These are phyloP conservation scores for Collybia sordida DNA, from an alignment of 768 basidiomycete genomes.

Conservation along the genomic window DNA sequence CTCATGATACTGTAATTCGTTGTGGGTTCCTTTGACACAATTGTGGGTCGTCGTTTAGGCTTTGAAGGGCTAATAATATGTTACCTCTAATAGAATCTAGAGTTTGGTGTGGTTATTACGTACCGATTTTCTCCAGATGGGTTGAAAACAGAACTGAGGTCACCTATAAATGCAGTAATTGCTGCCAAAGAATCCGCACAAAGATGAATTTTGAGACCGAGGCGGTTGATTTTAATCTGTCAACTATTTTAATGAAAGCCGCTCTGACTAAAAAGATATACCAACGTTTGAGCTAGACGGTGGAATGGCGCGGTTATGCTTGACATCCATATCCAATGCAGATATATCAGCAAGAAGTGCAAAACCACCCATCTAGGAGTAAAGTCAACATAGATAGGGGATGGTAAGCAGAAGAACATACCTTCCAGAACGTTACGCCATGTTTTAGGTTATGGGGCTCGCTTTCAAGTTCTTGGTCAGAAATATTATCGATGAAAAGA, in stretches of 20 bases:
- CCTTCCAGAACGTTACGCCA: slow-evolving; percentile 68
- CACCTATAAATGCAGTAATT: slow-evolving; percentile 53
- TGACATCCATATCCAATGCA: slow-evolving; percentile 46
- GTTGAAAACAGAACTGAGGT: slow-evolving; percentile 46
- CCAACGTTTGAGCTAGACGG: slow-evolving; percentile 40
- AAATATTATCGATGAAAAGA: slow-evolving; percentile 37
- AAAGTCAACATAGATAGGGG: slow-evolving; percentile 1
- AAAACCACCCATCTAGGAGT: slow-evolving; percentile 59
- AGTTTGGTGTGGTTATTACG: slow-evolving; percentile 15
- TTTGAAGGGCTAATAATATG: slow-evolving; percentile 21
- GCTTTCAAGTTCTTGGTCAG: slow-evolving; percentile 21
- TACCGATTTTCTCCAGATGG: slow-evolving; percentile 26
- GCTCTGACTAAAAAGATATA: not conserved
- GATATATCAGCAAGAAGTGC: slow-evolving; percentile 63
- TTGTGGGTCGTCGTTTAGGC: slow-evolving; percentile 26
- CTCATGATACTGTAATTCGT: slow-evolving; percentile 32
- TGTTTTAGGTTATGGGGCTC: slow-evolving; percentile 16
- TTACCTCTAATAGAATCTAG: not conserved
- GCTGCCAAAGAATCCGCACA: slow-evolving; percentile 77
- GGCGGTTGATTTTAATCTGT: slow-evolving; percentile 57
- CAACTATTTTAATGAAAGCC: not conserved
- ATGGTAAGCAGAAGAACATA: slow-evolving; percentile 25
- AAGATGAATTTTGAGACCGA: slow-evolving; percentile 59
- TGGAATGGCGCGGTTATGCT: slow-evolving; percentile 22
- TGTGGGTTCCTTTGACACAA: slow-evolving; percentile 25